These are phyloP conservation scores for Hortaea sp. DNA, from an alignment of 2,329 filamentous ascomycete genomes.

Conservation along the genomic window DNA sequence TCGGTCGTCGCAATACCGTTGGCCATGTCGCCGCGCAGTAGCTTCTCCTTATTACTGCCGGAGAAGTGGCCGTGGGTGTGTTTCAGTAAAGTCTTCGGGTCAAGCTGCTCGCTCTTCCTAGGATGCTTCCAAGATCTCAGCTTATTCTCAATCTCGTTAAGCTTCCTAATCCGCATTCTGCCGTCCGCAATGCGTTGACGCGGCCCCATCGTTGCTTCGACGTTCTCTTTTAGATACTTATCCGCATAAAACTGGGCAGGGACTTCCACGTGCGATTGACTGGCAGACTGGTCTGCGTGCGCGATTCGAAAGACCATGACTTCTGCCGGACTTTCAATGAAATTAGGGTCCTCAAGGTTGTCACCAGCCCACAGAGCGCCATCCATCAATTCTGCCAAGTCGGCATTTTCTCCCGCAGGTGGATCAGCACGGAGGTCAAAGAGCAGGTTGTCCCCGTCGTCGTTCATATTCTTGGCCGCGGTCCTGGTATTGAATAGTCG, in stretches of 20 bases:
- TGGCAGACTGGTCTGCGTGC: constrained; percentile 23
- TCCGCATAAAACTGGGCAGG: constrained; percentile 48
- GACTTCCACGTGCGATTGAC: constrained; percentile 38
- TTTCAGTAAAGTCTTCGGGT: constrained; percentile 28
- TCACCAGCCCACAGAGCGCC: constrained; percentile 22
- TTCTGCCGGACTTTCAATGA: constrained; percentile 40
- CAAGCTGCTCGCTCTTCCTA: constrained; percentile 22
- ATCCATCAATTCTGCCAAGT: constrained; percentile 20
- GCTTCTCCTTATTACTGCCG: constrained; percentile 13
- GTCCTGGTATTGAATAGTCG: constrained; percentile 19
- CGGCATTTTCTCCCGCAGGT: constrained; percentile 8
- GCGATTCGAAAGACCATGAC: constrained; percentile 43
- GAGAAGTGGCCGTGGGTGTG: constrained; percentile 23
- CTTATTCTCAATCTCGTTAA: constrained; percentile 27
- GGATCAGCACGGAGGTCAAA: constrained; percentile 8
- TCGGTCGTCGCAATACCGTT: constrained; percentile 10
- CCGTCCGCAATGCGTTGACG: constrained; percentile 30
- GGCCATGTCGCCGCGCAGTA: constrained; percentile 9
- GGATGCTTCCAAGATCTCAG: constrained; percentile 27
- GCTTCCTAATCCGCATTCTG: constrained; percentile 18
- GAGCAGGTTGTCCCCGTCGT: not conserved
- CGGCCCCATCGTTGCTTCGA: constrained; percentile 37
- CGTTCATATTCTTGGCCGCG: constrained; percentile 10
- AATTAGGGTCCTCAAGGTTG: constrained; percentile 17
- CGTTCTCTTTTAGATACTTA: constrained; percentile 47